Conservation (phyloP, 2,329 filamentous ascomycete species). For the Cytospora leucostoma region DNA sequence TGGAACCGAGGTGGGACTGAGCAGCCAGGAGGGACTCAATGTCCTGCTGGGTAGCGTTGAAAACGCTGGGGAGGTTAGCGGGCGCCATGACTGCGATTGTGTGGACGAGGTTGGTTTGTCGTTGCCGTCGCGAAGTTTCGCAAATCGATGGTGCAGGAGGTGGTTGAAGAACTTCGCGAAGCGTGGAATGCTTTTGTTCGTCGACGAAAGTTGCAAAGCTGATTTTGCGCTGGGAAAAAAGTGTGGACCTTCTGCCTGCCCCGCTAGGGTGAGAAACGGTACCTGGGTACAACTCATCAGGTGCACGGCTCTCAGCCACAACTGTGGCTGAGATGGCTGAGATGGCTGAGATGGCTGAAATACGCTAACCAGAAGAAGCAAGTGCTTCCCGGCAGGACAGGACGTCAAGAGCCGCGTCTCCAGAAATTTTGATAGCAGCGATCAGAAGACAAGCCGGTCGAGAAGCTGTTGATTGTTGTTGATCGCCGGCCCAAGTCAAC, state of each 20-base stretch:
- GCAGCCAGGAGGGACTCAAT: slow-evolving; percentile 99
- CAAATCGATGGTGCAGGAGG: slow-evolving; percentile 22
- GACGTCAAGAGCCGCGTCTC: slow-evolving; percentile 25
- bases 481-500: slow-evolving; percentile 33
- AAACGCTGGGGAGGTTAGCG: slow-evolving; percentile 87
- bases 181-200: slow-evolving; percentile 12
- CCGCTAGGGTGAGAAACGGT: slow-evolving; percentile 17
- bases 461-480: slow-evolving; percentile 23
- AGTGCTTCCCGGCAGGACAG: slow-evolving; percentile 14
- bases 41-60: slow-evolving; percentile 97
- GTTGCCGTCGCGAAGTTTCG: slow-evolving; percentile 24
- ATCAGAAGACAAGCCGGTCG: slow-evolving; percentile 18
- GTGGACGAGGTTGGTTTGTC: slow-evolving; percentile 33
- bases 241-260: slow-evolving; percentile 22
- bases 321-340: slow-evolving; percentile 12
- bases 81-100: slow-evolving; percentile 70
- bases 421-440: slow-evolving; percentile 28
- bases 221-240: slow-evolving; percentile 22
- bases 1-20: slow-evolving; percentile 94
- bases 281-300: neutral
- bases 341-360: no score
- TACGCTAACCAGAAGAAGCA: neutral
- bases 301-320: slow-evolving; percentile 6
- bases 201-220: slow-evolving; percentile 10
- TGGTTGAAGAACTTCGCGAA: slow-evolving; percentile 29